Percentiles rank a stretch among this genome's conserved stretches.
phyloP scores from a whole-genome alignment of 352 stramenopile species.

The Detonula confervacea region DNA sequence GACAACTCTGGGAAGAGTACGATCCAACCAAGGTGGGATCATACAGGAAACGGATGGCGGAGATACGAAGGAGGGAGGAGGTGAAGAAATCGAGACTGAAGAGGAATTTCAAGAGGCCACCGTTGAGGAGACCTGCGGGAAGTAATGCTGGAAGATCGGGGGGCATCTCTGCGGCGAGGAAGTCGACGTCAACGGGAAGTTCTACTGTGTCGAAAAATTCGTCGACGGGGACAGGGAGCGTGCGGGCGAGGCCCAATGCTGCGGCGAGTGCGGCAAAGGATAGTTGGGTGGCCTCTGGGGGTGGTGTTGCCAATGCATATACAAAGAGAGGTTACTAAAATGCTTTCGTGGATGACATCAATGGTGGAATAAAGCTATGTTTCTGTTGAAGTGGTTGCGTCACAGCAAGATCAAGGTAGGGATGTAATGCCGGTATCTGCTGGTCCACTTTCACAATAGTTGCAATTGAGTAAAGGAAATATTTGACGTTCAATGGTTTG shows the following conservation, averaged over 20 bases:
- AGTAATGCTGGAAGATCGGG: neutral
- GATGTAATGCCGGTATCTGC: too few relatives aligned
- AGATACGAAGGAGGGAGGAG: slow-evolving; percentile 41
- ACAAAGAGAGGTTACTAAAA: neutral
- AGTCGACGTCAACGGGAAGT: too few relatives aligned
- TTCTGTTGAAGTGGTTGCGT: too few relatives aligned
- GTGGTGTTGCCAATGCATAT: neutral
- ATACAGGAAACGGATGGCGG: slow-evolving; percentile 47
- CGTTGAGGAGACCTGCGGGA: neutral
- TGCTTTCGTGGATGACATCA: neutral
- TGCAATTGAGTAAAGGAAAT: too few relatives aligned
- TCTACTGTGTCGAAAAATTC: neutral
- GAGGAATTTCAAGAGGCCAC: slow-evolving; percentile 14
- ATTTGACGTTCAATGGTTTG: too few relatives aligned
- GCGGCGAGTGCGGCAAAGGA: neutral
- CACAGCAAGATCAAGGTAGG: too few relatives aligned
- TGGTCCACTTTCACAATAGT: too few relatives aligned
- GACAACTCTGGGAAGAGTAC: slow-evolving; percentile 52
- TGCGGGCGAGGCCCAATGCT: neutral
- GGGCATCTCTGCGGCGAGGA: too few relatives aligned
- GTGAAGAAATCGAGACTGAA: slow-evolving; percentile 21
- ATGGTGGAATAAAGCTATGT: too few relatives aligned
- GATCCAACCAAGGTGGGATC: slow-evolving; percentile 48
- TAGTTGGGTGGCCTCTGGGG: neutral
- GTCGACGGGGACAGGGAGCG: neutral